phyloP scores from a whole-genome alignment of 345 rosid genomes.

The Brassica rapa region DNA sequence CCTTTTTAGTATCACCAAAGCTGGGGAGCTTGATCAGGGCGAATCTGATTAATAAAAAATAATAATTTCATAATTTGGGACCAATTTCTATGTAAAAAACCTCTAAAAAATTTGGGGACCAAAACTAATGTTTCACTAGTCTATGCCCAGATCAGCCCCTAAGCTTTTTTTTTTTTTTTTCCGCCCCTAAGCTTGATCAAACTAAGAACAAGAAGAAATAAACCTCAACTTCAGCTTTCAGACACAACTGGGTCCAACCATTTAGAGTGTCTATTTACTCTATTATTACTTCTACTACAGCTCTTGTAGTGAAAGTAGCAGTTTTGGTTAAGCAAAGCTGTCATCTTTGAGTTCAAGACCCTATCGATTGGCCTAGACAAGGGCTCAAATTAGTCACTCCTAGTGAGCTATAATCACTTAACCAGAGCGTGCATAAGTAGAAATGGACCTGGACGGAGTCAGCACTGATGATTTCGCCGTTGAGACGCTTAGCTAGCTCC shows the following conservation, averaged over 20 bases:
- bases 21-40: background rate
- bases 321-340: no score
- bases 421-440: background rate
- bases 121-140: no score
- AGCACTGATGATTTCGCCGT: conserved; percentile 95
- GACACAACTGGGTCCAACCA: conserved; percentile 2
- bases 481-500: conserved; percentile 86
- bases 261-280: no score
- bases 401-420: background rate
- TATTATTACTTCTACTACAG: no score
- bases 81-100: no score
- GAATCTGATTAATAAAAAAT: no score
- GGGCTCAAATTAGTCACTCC: background rate
- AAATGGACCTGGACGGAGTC: conserved; percentile 86
- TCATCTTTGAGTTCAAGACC: no score
- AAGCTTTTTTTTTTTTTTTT: no score
- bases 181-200: background rate
- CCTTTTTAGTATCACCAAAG: background rate
- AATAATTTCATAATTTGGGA: no score
- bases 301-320: no score
- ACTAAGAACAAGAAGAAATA: background rate
- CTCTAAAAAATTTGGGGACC: no score
- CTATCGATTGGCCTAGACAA: background rate
- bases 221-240: conserved; percentile 15
- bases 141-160: no score